Evolutionary conservation across 1,284 basidiomycete species (phyloP).

Genomic region (Ganoderma lingzhi): DNA sequence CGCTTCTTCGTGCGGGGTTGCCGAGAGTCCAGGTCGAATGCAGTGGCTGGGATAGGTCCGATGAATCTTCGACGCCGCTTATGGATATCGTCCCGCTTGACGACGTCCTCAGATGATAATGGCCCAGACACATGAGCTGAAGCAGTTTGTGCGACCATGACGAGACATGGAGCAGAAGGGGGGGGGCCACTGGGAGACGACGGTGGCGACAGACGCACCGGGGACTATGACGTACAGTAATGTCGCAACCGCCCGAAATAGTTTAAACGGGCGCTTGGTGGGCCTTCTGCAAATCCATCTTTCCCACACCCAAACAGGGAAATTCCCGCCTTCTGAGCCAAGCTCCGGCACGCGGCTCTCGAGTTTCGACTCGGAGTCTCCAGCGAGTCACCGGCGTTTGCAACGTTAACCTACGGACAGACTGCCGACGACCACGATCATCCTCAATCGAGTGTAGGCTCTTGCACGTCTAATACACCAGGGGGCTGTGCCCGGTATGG

Average conservation of each 20-base stretch:
- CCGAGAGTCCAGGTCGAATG: constrained; percentile 17
- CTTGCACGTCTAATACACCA: neutral
- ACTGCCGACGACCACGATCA: neutral
- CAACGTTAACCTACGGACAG: too few relatives aligned
- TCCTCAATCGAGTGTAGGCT: neutral
- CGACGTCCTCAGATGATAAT: constrained; percentile 10
- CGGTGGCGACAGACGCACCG: neutral
- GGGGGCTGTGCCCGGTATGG: neutral
- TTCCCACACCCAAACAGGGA: constrained; percentile 2
- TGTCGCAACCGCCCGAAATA: constrained; percentile 9
- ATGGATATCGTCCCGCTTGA: constrained; percentile 34
- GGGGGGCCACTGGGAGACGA: neutral
- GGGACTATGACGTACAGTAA: constrained; percentile 11
- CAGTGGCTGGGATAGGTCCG: constrained; percentile 39
- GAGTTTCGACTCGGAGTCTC: neutral
- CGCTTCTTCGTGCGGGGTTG: constrained; percentile 21
- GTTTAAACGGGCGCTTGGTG: neutral
- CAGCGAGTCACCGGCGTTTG: neutral
- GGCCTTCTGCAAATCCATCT: neutral
- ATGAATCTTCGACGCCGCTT: constrained; percentile 39
- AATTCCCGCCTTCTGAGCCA: constrained; percentile 13
- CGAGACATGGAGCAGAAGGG: neutral
- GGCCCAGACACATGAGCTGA: constrained; percentile 7
- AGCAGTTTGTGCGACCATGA: constrained; percentile 11
- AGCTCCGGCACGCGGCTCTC: neutral